Conservation (phyloP, 805 yeast species). For the Suhomyces sp. region DNA sequence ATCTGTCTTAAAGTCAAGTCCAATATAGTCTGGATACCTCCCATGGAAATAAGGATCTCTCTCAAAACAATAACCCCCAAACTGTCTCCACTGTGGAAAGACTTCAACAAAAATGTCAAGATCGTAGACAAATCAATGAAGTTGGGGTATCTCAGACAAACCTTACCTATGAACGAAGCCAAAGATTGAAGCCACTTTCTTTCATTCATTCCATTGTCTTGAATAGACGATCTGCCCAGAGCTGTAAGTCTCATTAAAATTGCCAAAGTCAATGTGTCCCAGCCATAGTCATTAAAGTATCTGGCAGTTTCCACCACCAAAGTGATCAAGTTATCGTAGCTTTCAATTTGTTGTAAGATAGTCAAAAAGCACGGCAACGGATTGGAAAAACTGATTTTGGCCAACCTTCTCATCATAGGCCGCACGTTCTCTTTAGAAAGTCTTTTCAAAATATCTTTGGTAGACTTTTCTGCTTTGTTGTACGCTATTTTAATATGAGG, state of each 20-base stretch:
- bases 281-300: constrained; percentile 70
- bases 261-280: constrained; percentile 81
- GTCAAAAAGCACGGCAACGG: constrained; percentile 76
- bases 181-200: constrained; percentile 84
- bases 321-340: constrained; percentile 81
- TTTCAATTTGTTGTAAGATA: constrained; percentile 78
- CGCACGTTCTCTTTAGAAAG: constrained; percentile 76
- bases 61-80: constrained; percentile 62
- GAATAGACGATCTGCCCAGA: constrained; percentile 62
- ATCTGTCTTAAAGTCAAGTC: constrained; percentile 68
- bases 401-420: constrained; percentile 68
- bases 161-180: constrained; percentile 71
- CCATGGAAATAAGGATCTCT: constrained; percentile 67
- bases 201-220: constrained; percentile 76
- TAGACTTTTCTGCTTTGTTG: constrained; percentile 69
- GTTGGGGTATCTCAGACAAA: constrained; percentile 52
- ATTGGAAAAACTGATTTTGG: constrained; percentile 68
- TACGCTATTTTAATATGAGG: constrained; percentile 56
- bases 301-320: constrained; percentile 76
- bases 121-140: constrained; percentile 62
- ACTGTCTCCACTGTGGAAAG: constrained; percentile 57
- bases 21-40: constrained; percentile 70
- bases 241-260: constrained; percentile 65
- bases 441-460: constrained; percentile 74
- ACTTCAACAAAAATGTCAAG: constrained; percentile 56